Evolutionary conservation across 768 basidiomycete species (phyloP), one percentile per base, ranked within the genome.

Genomic region (Naganishia vishniacii): DNA sequence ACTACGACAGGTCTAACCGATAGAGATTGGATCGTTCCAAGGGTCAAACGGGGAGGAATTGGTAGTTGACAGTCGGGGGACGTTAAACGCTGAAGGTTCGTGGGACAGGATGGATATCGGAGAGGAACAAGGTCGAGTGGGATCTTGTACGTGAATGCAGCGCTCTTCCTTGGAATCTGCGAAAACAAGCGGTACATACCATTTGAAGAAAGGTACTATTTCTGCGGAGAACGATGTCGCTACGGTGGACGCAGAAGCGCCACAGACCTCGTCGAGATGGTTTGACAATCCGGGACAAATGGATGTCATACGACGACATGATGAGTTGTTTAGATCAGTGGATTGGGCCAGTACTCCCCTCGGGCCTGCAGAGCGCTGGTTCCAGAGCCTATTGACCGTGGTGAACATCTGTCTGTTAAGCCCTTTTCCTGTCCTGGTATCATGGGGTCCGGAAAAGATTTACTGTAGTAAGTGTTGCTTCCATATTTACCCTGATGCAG

Each of bases 21-120:
- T 26, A 61, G 65, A 60, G 49, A 62, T 58, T 51, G 61, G 26
- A 47, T 29, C 2, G 49, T 66, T n/a, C 65, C 65, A n/a, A 59
- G 48, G 34, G 48, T 65, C 23, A 65, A 51, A 48, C 29, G 29
- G 23, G 59, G 47, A n/a, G 64, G 64, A 0, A 45, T 65, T 25
- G 64, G 53, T 7, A 64, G 56, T 18, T 64, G 34, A 48, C 31
- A 51, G n/a, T n/a, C n/a, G n/a, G n/a, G n/a, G n/a, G n/a, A n/a
- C n/a, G n/a, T n/a, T n/a, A n/a, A n/a, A n/a, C n/a, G n/a, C n/a
- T n/a, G n/a, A n/a, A n/a, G n/a, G n/a, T n/a, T n/a, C n/a, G n/a
- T n/a, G n/a, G n/a, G n/a, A n/a, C n/a, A n/a, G n/a, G n/a, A n/a
- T n/a, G n/a, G n/a, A n/a, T n/a, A n/a, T n/a, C n/a, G n/a, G n/a